phyloP scores from a whole-genome alignment of 1,284 basidiomycete species.

The Tranzscheliella williamsii region DNA sequence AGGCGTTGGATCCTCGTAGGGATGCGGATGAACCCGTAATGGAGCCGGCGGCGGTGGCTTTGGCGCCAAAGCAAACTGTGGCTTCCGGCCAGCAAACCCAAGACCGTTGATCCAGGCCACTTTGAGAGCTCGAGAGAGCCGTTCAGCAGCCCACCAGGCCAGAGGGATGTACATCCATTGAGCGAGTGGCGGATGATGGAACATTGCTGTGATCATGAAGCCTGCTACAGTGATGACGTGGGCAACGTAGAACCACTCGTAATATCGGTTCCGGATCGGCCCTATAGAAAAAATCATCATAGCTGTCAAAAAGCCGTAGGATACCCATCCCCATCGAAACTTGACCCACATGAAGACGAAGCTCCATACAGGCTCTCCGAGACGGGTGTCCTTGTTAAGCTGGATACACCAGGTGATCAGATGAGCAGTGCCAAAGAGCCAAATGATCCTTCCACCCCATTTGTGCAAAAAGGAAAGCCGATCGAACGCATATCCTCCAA shows the following conservation, averaged over 20 bases:
- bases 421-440: slow-evolving; percentile 72
- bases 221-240: slow-evolving; percentile 67
- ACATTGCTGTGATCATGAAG: slow-evolving; percentile 55
- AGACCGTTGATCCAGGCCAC: slow-evolving; percentile 70
- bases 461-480: slow-evolving; percentile 75
- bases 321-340: slow-evolving; percentile 75
- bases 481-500: slow-evolving; percentile 75
- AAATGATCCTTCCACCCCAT: slow-evolving; percentile 75
- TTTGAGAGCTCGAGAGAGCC: slow-evolving; percentile 67
- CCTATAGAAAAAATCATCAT: slow-evolving; percentile 71
- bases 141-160: slow-evolving; percentile 67
- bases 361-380: slow-evolving; percentile 67
- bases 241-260: slow-evolving; percentile 75
- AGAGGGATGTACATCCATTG: slow-evolving; percentile 62
- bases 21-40: too few relatives aligned
- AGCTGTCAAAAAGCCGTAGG: slow-evolving; percentile 72
- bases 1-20: too few relatives aligned
- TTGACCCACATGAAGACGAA: slow-evolving; percentile 72
- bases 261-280: slow-evolving; percentile 71
- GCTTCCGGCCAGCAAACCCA: slow-evolving; percentile 61
- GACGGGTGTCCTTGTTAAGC: slow-evolving; percentile 65
- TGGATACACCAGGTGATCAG: slow-evolving; percentile 77
- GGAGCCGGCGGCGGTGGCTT: slow-evolving; percentile 7
- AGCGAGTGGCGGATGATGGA: slow-evolving; percentile 66
- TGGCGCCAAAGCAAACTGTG: slow-evolving; percentile 34